These are phyloP conservation scores for Sphaerulina populicola DNA, from an alignment of 2,329 filamentous ascomycete species.

Conservation along the genomic window DNA sequence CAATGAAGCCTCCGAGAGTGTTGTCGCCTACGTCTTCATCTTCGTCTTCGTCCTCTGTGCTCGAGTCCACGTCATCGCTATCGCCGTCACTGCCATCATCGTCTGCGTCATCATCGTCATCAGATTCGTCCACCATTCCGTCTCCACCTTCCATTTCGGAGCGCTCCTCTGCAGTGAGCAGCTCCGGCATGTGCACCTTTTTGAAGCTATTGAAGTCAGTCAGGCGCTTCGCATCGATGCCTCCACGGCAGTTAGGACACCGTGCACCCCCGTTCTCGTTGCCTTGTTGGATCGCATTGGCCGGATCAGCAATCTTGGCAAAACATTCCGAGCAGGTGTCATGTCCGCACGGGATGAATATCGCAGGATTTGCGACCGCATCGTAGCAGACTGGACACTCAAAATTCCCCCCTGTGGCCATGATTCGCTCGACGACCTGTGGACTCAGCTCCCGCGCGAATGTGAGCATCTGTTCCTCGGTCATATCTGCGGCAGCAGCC, in stretches of 20 bases:
- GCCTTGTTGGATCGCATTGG: slow-evolving; percentile 50
- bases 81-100: slow-evolving; percentile 33
- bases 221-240: slow-evolving; percentile 58
- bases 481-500: slow-evolving; percentile 41
- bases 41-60: slow-evolving; percentile 34
- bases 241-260: slow-evolving; percentile 69
- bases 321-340: slow-evolving; percentile 71
- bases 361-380: slow-evolving; percentile 61
- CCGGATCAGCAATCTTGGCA: slow-evolving; percentile 57
- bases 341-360: slow-evolving; percentile 78
- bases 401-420: slow-evolving; percentile 49
- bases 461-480: slow-evolving; percentile 50
- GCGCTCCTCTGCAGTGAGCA: slow-evolving; percentile 32
- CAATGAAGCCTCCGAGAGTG: slow-evolving; percentile 48
- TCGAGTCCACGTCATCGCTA: slow-evolving; percentile 38
- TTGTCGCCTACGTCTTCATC: slow-evolving; percentile 28
- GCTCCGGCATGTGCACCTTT: slow-evolving; percentile 58
- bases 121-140: slow-evolving; percentile 33
- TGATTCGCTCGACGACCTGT: slow-evolving; percentile 60
- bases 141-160: slow-evolving; percentile 17
- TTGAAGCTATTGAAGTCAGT: slow-evolving; percentile 69
- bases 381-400: slow-evolving; percentile 82
- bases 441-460: slow-evolving; percentile 54
- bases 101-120: slow-evolving; percentile 34
- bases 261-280: slow-evolving; percentile 50